phyloP scores from a whole-genome alignment of 2,329 filamentous ascomycete genomes.

The Diaporthe sp. region DNA sequence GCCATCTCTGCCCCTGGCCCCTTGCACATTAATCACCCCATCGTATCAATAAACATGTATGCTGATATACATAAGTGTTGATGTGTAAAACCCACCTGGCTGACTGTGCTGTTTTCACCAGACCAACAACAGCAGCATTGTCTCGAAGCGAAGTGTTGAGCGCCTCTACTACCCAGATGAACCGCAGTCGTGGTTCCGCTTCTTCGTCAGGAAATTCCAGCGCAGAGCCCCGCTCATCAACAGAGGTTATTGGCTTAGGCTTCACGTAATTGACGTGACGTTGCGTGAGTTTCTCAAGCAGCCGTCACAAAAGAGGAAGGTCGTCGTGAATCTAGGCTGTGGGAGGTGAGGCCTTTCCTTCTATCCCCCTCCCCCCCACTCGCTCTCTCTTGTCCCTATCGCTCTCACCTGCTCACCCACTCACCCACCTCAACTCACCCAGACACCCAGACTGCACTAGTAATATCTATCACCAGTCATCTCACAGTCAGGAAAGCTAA shows the following conservation, averaged over 20 bases:
- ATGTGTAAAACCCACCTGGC: background rate
- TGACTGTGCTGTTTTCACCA: conserved; percentile 47
- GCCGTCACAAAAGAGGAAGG: conserved; percentile 69
- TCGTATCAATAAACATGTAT: no score
- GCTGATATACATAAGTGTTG: background rate
- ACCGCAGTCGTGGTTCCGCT: conserved; percentile 86
- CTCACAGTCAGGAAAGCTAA: background rate
- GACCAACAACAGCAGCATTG: conserved; percentile 93
- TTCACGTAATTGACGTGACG: conserved; percentile 83
- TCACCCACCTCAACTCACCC: background rate
- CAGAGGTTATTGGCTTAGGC: conserved; percentile 87
- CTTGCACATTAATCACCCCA: background rate
- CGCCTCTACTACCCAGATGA: conserved; percentile 83
- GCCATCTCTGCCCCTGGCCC: background rate
- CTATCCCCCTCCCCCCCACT: background rate
- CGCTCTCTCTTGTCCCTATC: no score
- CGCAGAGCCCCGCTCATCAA: conserved; percentile 90
- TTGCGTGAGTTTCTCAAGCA: conserved; percentile 78
- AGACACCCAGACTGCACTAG: background rate
- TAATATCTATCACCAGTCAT: background rate
- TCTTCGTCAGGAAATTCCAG: conserved; percentile 88
- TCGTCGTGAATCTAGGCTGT: conserved; percentile 88
- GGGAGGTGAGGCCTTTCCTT: conserved; percentile 78
- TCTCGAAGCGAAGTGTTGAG: conserved; percentile 94
- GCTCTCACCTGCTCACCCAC: background rate